Evolutionary conservation across 371 early-diverging fungal genomes (phyloP).

Genomic region (Mortierella sp.): DNA sequence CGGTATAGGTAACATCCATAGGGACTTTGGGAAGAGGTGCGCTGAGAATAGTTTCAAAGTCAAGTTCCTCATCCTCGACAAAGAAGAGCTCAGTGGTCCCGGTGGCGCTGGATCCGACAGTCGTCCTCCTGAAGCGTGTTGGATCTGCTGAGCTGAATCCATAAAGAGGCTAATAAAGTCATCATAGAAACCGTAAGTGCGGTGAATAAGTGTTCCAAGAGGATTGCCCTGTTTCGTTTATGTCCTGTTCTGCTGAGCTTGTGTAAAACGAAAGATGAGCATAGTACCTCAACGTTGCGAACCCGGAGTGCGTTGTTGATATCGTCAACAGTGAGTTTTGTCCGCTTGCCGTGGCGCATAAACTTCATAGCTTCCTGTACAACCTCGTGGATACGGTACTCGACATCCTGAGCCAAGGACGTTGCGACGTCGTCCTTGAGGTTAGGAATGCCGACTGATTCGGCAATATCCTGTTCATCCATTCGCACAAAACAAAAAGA

Average conservation of each 20-base stretch:
- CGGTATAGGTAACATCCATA: slow-evolving; percentile 87
- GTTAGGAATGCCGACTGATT: slow-evolving; percentile 92
- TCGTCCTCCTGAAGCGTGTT: slow-evolving; percentile 81
- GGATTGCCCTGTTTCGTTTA: not conserved
- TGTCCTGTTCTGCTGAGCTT: not conserved
- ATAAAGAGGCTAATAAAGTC: slow-evolving; percentile 85
- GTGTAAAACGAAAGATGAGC: not conserved
- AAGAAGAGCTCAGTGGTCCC: slow-evolving; percentile 87
- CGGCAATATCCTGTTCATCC: slow-evolving; percentile 81
- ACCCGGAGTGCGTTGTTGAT: slow-evolving; percentile 97
- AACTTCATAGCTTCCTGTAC: slow-evolving; percentile 98
- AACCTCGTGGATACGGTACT: slow-evolving; percentile 97
- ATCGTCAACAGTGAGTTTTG: slow-evolving; percentile 92
- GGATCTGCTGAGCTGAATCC: slow-evolving; percentile 91
- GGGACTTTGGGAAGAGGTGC: slow-evolving; percentile 97
- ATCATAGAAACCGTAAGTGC: not conserved
- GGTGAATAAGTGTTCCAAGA: not conserved
- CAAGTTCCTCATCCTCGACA: slow-evolving; percentile 98
- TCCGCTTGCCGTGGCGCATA: slow-evolving; percentile 97
- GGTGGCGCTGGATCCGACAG: slow-evolving; percentile 57
- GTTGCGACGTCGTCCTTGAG: slow-evolving; percentile 93
- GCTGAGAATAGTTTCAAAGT: slow-evolving; percentile 93
- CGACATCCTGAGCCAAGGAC: slow-evolving; percentile 96
- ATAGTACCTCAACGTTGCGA: slow-evolving; percentile 92
- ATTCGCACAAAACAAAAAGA: slow-evolving; percentile 7